Percentiles rank a stretch among this genome's conserved stretches.
phyloP scores from a whole-genome alignment of 768 basidiomycete species.

The Boletus reticuloceps region DNA sequence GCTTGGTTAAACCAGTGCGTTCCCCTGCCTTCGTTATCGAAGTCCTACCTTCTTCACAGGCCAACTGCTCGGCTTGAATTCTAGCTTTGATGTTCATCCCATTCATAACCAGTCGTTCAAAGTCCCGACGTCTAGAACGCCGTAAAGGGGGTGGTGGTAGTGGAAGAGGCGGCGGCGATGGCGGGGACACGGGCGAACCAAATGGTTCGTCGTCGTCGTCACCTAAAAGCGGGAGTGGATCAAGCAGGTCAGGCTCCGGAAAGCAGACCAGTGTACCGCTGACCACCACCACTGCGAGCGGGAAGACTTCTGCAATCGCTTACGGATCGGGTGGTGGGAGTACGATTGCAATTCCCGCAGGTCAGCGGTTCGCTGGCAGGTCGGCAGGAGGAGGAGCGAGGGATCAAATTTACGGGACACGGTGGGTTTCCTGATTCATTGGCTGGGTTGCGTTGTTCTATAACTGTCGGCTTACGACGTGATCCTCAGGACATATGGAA shows the following conservation, averaged over 20 bases:
- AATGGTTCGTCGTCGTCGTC: constrained; percentile 8
- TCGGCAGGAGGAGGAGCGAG: constrained; percentile 51
- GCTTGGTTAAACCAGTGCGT: no score
- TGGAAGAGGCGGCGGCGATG: constrained; percentile 16
- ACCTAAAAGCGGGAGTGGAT: neutral
- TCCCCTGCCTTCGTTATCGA: no score
- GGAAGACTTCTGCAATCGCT: constrained; percentile 27
- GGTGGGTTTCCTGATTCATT: constrained; percentile 28
- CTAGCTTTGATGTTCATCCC: constrained; percentile 20
- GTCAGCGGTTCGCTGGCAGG: constrained; percentile 47
- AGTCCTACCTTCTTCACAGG: neutral
- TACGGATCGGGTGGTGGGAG: constrained; percentile 36
- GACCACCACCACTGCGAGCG: constrained; percentile 16
- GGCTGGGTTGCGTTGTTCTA: neutral
- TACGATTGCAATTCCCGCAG: constrained; percentile 38
- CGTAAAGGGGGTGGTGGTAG: constrained; percentile 35
- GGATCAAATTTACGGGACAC: constrained; percentile 40
- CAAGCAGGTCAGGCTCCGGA: neutral
- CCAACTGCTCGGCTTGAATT: neutral
- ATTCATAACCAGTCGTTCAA: constrained; percentile 5
- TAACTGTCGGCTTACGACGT: neutral
- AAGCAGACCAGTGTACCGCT: constrained; percentile 19
- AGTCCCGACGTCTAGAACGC: constrained; percentile 12
- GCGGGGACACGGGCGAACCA: constrained; percentile 8
- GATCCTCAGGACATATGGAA: constrained; percentile 50